Evolutionary conservation across 1,284 basidiomycete genomes (phyloP).

Genomic region (Naganishia sp.): DNA sequence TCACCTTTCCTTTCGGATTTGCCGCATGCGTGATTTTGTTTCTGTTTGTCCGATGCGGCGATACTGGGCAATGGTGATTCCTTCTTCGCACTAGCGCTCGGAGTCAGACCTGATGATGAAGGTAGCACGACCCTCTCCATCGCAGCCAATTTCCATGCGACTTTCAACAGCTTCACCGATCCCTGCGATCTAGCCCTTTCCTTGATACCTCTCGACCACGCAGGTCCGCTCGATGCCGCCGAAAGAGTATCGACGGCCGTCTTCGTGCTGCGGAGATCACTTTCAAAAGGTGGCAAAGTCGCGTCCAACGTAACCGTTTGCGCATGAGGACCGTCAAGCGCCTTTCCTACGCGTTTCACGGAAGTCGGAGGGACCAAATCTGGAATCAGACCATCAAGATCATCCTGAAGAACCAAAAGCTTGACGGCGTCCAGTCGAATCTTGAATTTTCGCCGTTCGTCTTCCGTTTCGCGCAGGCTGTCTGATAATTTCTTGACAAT

Average conservation of each 20-base stretch:
- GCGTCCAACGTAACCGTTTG: not conserved
- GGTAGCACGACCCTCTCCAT: conserved; percentile 14
- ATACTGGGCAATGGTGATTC: too few species aligned
- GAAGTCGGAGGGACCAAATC: too few species aligned
- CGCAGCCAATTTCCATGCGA: conserved; percentile 19
- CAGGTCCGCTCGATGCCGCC: not conserved
- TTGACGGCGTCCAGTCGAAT: conserved; percentile 23
- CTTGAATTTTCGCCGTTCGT: conserved; percentile 17
- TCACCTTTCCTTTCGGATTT: too few species aligned
- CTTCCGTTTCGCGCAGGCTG: not conserved
- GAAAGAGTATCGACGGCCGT: too few species aligned
- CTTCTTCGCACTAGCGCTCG: too few species aligned
- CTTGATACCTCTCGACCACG: conserved; percentile 14
- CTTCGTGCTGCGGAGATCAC: not conserved
- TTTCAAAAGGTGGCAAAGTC: not conserved
- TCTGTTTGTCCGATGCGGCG: too few species aligned
- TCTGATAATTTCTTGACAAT: not conserved
- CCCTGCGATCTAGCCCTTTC: conserved; percentile 10
- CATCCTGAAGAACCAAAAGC: conserved; percentile 17
- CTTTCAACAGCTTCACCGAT: conserved; percentile 17
- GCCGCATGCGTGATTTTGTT: too few species aligned
- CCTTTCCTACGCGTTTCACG: not conserved
- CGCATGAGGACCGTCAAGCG: not conserved
- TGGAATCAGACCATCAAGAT: not conserved
- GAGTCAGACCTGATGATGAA: too few species aligned